phyloP scores from a whole-genome alignment of 2,329 filamentous ascomycete genomes.

The Colletotrichum lindemuthianum region DNA sequence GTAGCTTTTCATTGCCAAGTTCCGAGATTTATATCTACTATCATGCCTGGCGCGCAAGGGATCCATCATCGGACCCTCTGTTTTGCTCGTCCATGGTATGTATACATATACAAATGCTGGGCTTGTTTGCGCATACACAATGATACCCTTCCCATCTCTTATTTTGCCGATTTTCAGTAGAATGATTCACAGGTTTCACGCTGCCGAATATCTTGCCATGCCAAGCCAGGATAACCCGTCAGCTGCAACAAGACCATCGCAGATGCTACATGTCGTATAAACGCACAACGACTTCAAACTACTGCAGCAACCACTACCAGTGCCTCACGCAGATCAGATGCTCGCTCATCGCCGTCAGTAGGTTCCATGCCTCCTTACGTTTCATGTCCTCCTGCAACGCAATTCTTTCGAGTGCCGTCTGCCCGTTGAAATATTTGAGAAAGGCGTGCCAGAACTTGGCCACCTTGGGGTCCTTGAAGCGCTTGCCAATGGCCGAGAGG shows the following conservation, averaged over 20 bases:
- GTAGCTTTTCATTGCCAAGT: no score
- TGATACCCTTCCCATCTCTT: constrained; percentile 35
- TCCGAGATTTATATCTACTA: no score
- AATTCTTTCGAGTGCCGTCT: constrained; percentile 85
- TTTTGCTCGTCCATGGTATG: no score
- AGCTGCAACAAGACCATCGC: no score
- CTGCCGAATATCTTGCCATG: no score
- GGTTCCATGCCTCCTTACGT: constrained; percentile 80
- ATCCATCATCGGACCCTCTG: no score
- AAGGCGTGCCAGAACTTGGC: constrained; percentile 77
- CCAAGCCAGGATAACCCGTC: no score
- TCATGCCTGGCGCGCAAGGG: no score
- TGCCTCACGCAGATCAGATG: constrained; percentile 74
- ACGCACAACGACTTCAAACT: neutral
- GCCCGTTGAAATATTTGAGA: constrained; percentile 88
- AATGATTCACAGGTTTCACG: no score
- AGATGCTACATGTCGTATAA: no score
- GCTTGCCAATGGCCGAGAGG: constrained; percentile 66
- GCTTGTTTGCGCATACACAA: constrained; percentile 18
- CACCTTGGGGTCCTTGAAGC: constrained; percentile 66
- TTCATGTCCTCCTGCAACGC: constrained; percentile 87
- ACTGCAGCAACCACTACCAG: constrained; percentile 60
- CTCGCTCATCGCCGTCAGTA: constrained; percentile 73
- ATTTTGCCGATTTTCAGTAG: no score
- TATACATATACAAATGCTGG: no score